Evolutionary conservation across 169 alveolate genomes (phyloP), one percentile per base, ranked within the genome.

Genomic region (Plasmodium adleri): DNA sequence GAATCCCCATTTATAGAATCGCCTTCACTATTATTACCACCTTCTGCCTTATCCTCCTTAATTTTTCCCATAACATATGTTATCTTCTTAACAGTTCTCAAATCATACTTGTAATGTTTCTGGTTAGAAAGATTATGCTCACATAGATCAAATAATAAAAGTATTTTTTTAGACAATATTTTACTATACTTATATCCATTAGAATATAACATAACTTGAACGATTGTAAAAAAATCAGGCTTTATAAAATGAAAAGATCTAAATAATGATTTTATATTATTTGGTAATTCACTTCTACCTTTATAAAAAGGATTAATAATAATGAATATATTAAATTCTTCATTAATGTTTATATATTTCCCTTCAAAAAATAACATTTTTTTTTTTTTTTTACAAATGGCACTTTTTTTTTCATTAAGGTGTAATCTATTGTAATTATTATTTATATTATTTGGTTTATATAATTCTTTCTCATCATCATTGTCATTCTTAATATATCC

Each of bases 291-390:
- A 54, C 98, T 96, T 78, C 99, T 96, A 4, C 99, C 99, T 56
- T 99, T 98, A 93, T 98, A 99, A 47, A 99, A 99, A 7, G 99
- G 99, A 68, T 98, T 98, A 98, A 98, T 98, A 22, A 99, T 98
- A n/a, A 98, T 98, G 76, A 98, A 98, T 70, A 98, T 97, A 43
- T 99, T 99, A 96, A 97, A 98, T 71, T 97, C 97, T 54, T 91
- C 94, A 90, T 97, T 98, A 60, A 98, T 93, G 71, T 97, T 96
- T 52, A 98, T 97, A 50, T 94, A 96, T 72, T 95, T 95, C 22
- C 85, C 93, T 20, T 76, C 90, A 26, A 97, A 87, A 72, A 94
- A 97, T 17, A 97, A 97, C 75, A 92, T 93, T 22, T 75, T 93
- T 2, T 92, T 92, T 50, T 92, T 88, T 32, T 95, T 88, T 13